Conservation (phyloP, 805 yeast genomes). For the Metschnikowia rubicola region DNA sequence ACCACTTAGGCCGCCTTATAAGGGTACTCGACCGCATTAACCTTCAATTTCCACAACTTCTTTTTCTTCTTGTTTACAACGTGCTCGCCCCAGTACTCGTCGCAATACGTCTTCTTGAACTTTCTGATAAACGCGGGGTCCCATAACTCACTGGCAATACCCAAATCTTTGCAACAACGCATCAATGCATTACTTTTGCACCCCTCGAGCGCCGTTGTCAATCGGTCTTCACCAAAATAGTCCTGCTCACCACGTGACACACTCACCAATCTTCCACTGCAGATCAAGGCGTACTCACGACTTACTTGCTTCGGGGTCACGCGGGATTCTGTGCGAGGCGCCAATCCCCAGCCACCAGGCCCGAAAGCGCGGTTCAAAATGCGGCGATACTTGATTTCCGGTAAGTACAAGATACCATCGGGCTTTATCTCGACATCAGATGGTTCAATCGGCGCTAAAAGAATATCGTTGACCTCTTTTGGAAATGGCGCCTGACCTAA, state of each 20-base stretch:
- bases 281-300: slow-evolving; percentile 84
- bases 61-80: slow-evolving; percentile 77
- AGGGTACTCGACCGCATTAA: slow-evolving; percentile 80
- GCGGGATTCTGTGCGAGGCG: slow-evolving; percentile 83
- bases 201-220: slow-evolving; percentile 96
- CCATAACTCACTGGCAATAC: slow-evolving; percentile 96
- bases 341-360: slow-evolving; percentile 98
- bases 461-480: slow-evolving; percentile 52
- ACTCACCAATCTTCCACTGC: slow-evolving; percentile 84
- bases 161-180: slow-evolving; percentile 97
- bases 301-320: slow-evolving; percentile 75
- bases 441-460: slow-evolving; percentile 59
- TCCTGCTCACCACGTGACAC: slow-evolving; percentile 96
- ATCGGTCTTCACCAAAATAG: slow-evolving; percentile 78
- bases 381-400: slow-evolving; percentile 93
- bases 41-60: slow-evolving; percentile 84
- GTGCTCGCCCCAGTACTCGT: slow-evolving; percentile 82
- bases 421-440: slow-evolving; percentile 91
- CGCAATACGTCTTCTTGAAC: slow-evolving; percentile 52
- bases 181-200: slow-evolving; percentile 94
- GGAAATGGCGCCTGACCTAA: slow-evolving; percentile 77
- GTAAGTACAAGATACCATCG: slow-evolving; percentile 86
- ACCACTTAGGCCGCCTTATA: slow-evolving; percentile 42
- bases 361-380: slow-evolving; percentile 89
- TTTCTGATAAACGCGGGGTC: slow-evolving; percentile 78